A percentile compares a stretch with the other conserved stretches of the same genome.
phyloP scores from a whole-genome alignment of 2,329 filamentous ascomycete species.

The Chaetomiaceae sp. region DNA sequence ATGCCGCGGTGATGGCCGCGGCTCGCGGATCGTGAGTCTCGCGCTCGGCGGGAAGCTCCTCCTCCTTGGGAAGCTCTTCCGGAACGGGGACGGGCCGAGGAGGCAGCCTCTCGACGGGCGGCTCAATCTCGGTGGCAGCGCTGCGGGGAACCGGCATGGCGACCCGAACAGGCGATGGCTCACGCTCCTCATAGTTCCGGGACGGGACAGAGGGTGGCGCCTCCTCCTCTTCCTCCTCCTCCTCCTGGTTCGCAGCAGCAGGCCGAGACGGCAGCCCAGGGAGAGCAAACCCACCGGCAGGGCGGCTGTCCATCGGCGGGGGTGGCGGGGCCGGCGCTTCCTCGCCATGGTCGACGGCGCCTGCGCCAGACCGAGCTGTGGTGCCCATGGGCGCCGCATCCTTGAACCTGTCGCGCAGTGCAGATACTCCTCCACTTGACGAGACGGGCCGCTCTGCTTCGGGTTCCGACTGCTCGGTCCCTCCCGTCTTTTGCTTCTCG shows the following conservation, averaged over 20 bases:
- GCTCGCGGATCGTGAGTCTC: constrained; percentile 56
- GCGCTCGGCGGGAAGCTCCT: constrained; percentile 62
- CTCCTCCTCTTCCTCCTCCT: constrained; percentile 44
- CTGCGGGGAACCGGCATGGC: constrained; percentile 77
- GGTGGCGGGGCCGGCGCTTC: constrained; percentile 56
- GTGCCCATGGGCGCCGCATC: constrained; percentile 66
- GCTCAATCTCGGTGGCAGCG: constrained; percentile 49
- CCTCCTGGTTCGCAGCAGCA: constrained; percentile 51
- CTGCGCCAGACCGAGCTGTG: constrained; percentile 33
- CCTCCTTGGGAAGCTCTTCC: constrained; percentile 57
- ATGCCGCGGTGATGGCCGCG: constrained; percentile 52
- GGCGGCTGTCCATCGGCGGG: constrained; percentile 60
- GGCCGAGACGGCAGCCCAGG: constrained; percentile 67
- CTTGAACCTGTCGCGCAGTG: constrained; percentile 79
- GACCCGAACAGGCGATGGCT: constrained; percentile 74
- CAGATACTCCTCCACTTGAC: constrained; percentile 61
- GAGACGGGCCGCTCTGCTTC: constrained; percentile 41
- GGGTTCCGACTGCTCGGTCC: constrained; percentile 42
- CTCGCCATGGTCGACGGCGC: constrained; percentile 38
- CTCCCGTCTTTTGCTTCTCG: constrained; percentile 60
- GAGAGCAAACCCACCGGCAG: constrained; percentile 70
- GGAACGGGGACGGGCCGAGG: constrained; percentile 56
- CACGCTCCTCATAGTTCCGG: constrained; percentile 33
- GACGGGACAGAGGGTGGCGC: constrained; percentile 34
- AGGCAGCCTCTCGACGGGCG: constrained; percentile 34